Evolutionary conservation across 2,329 filamentous ascomycete species (phyloP).

Genomic region (Phyllosticta citriasiana): DNA sequence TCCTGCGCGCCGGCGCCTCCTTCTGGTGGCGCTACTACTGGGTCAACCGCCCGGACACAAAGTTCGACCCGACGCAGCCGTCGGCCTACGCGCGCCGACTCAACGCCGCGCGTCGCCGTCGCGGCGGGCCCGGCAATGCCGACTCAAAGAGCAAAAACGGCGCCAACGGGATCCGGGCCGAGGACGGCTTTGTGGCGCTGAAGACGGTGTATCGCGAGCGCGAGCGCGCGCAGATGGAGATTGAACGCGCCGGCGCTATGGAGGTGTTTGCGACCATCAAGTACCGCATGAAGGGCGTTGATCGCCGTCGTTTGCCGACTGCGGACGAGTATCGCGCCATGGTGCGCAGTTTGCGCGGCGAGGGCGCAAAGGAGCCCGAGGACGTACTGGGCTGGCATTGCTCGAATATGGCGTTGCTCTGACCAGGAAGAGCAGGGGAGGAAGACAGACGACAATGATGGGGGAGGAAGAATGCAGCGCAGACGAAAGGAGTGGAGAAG

Average conservation of each 20-base stretch:
- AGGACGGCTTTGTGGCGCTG: slow-evolving; percentile 4
- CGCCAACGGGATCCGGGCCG: neutral
- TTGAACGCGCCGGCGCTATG: slow-evolving; percentile 6
- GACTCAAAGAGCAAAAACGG: neutral
- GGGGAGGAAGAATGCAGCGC: too few relatives aligned
- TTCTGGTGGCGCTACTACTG: slow-evolving; percentile 26
- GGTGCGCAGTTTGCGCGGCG: slow-evolving; percentile 7
- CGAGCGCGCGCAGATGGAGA: slow-evolving; percentile 5
- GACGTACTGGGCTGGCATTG: slow-evolving; percentile 3
- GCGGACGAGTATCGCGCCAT: slow-evolving; percentile 8
- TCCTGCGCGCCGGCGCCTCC: slow-evolving; percentile 21
- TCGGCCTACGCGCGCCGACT: neutral
- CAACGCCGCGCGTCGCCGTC: neutral
- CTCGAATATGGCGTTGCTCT: slow-evolving; percentile 6
- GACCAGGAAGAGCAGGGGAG: neutral
- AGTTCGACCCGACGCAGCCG: neutral
- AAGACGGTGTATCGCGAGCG: neutral
- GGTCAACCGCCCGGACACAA: slow-evolving; percentile 2
- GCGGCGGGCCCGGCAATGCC: neutral
- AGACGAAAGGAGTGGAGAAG: too few relatives aligned
- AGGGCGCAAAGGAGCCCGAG: neutral
- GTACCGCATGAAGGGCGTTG: slow-evolving; percentile 5
- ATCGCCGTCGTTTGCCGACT: neutral
- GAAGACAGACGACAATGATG: too few relatives aligned
- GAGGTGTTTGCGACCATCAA: slow-evolving; percentile 6